Conservation (phyloP, 108 stramenopile genomes). For the Pseudonitzschia pungens region DNA sequence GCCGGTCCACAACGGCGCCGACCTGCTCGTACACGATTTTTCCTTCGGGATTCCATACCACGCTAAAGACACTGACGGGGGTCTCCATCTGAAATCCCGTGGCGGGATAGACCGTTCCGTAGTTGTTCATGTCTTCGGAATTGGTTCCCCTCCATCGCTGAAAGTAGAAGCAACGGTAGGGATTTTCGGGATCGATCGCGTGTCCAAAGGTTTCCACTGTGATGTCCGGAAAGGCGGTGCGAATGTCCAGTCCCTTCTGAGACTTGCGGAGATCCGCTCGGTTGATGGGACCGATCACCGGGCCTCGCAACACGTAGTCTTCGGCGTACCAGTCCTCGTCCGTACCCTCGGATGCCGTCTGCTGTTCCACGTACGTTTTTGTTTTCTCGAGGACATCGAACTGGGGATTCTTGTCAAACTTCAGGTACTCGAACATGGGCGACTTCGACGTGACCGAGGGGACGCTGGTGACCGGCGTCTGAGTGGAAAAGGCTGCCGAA, state of each 20-base stretch:
- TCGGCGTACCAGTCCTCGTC: slow-evolving; percentile 19
- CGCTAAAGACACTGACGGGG: slow-evolving; percentile 12
- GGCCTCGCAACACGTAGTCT: slow-evolving; percentile 65
- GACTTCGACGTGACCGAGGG: slow-evolving; percentile 15
- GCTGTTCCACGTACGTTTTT: slow-evolving; percentile 8
- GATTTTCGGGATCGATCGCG: slow-evolving; percentile 52
- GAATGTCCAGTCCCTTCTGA: slow-evolving; percentile 33
- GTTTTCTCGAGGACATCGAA: slow-evolving; percentile 30
- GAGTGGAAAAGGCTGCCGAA: neutral
- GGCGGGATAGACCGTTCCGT: slow-evolving; percentile 14
- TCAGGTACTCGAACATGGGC: slow-evolving; percentile 32
- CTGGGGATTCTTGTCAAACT: slow-evolving; percentile 22
- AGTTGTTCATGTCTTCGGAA: slow-evolving; percentile 22
- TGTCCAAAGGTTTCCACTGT: slow-evolving; percentile 51
- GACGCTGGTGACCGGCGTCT: neutral
- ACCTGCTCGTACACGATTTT: slow-evolving; percentile 35
- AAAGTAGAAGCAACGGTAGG: slow-evolving; percentile 51
- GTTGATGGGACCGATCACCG: slow-evolving; percentile 63
- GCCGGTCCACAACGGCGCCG: slow-evolving; percentile 48
- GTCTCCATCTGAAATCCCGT: slow-evolving; percentile 17
- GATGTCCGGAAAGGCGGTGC: slow-evolving; percentile 58
- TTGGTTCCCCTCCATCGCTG: slow-evolving; percentile 37
- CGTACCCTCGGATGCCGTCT: neutral
- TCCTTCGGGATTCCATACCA: slow-evolving; percentile 25
- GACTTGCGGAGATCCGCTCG: slow-evolving; percentile 38